Evolutionary conservation across 2,329 filamentous ascomycete genomes (phyloP).

Genomic region (Hirsutella minnesotensis): DNA sequence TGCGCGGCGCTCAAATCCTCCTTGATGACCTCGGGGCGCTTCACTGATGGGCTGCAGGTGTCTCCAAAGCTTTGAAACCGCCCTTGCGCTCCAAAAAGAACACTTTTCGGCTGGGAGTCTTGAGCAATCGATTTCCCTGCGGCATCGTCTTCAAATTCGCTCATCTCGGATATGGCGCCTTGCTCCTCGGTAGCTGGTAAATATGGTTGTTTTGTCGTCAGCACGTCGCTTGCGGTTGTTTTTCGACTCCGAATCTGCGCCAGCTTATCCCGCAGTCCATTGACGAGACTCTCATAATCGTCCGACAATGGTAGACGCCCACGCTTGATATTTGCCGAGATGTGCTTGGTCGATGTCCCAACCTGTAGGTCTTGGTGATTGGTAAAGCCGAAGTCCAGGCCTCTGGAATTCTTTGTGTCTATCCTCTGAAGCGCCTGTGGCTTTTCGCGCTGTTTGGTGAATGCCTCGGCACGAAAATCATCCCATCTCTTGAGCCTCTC

Average conservation of each 20-base stretch:
- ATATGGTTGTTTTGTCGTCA: constrained; percentile 1
- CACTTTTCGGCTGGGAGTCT: constrained; percentile 6
- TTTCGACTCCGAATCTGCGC: constrained; percentile 12
- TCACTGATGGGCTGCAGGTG: background rate
- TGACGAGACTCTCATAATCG: constrained; percentile 33
- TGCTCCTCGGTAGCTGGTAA: background rate
- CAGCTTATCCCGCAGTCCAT: constrained; percentile 29
- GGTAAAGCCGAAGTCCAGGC: constrained; percentile 42
- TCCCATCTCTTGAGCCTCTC: constrained; percentile 63
- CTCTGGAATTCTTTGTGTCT: constrained; percentile 17
- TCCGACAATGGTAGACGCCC: constrained; percentile 16
- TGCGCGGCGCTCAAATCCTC: background rate
- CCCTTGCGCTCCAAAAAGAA: background rate
- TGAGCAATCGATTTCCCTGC: constrained; percentile 6
- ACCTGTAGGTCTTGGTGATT: constrained; percentile 37
- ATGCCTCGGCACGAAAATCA: constrained; percentile 43
- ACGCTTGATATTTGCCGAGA: constrained; percentile 11
- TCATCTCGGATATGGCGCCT: constrained; percentile 32
- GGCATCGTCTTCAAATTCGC: constrained; percentile 38
- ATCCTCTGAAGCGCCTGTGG: constrained; percentile 10
- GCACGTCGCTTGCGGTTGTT: constrained; percentile 9
- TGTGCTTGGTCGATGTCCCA: constrained; percentile 16
- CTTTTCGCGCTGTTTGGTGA: constrained; percentile 18
- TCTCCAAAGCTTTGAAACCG: constrained; percentile 6
- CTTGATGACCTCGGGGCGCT: background rate